Evolutionary conservation across 805 yeast species (phyloP), one percentile per base, ranked within the genome.

Genomic region (Starmera amethionina): DNA sequence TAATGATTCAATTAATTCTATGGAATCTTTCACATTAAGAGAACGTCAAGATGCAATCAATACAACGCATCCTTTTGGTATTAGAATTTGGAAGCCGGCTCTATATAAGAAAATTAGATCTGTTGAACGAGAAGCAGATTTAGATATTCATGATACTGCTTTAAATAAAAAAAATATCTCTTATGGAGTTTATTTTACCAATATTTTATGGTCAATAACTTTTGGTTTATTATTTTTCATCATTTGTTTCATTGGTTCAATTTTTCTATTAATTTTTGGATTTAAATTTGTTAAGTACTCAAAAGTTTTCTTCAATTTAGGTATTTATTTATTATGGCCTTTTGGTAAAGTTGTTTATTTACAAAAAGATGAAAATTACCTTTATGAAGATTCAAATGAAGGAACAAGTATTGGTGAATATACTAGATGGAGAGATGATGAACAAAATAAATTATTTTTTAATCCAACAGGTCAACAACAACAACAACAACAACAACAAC

Each of bases 11-110:
- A 63, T 50, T 31, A 59, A 56, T 9, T 73, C 95, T 0, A 56
- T 75, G 25, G 97, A 90, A 59, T 82, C 95, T 5, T 81, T 84
- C 56, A 93, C 96, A 5, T 69, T 90, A 40, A 71, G 93, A 44
- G 96, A 89, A 50, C 78, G 97, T 48, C 98, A 93, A 60, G 89
- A 85, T 50, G 98, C 98, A 13, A 93, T 93, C 56, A 93, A 93
- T 56, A 79, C 84, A 39, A 88, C 97, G 5, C 98, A 93, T 66
- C 98, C 98, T 1, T 93, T 93, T 54, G 98, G 98, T 71, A 90
- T 93, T 36, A 82, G 96, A 59, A 86, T 93, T 52, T 93, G 98
- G 98, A 93, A 93, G 56, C 98, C 98, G 1, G 96, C 97, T 3
- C 67, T 93, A 41, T 93, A 93, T 63, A 93, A 93, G 59, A 93